phyloP scores from a whole-genome alignment of 345 rosid genomes.

The Eucalyptus pauciflora region DNA sequence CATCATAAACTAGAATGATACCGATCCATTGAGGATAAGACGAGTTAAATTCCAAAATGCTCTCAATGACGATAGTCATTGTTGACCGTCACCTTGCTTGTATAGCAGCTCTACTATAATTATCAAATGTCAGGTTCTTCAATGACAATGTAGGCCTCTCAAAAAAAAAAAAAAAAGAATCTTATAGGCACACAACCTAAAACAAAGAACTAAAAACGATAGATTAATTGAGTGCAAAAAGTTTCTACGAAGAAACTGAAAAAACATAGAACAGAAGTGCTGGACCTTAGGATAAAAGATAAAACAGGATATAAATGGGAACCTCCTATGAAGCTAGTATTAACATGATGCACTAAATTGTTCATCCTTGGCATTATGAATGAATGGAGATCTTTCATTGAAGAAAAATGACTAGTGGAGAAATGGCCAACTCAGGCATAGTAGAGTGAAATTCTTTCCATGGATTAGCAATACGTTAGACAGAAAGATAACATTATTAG shows the following conservation, averaged over 20 bases:
- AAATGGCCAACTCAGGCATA: not conserved
- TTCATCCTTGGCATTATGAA: not conserved
- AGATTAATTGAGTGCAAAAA: not conserved
- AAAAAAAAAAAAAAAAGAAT: not conserved
- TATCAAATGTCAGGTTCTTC: not conserved
- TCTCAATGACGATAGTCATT: not conserved
- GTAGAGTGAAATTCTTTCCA: not conserved
- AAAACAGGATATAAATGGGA: not conserved
- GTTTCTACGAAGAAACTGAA: not conserved
- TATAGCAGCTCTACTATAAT: not conserved
- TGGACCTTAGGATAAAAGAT: not conserved
- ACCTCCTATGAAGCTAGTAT: not conserved
- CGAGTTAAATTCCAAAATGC: not conserved
- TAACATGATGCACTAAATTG: not conserved
- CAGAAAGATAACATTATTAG: not conserved
- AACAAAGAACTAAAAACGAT: not conserved
- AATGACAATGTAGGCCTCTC: not conserved
- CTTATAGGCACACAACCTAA: not conserved
- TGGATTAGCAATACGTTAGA: not conserved
- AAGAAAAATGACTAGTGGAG: not conserved
- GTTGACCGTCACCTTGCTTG: not conserved
- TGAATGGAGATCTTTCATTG: not conserved
- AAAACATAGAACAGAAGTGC: not conserved
- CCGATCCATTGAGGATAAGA: not conserved
- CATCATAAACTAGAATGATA: not conserved